Conservation (phyloP, 2,329 filamentous ascomycete genomes). For the Lachnellula occidentalis region DNA sequence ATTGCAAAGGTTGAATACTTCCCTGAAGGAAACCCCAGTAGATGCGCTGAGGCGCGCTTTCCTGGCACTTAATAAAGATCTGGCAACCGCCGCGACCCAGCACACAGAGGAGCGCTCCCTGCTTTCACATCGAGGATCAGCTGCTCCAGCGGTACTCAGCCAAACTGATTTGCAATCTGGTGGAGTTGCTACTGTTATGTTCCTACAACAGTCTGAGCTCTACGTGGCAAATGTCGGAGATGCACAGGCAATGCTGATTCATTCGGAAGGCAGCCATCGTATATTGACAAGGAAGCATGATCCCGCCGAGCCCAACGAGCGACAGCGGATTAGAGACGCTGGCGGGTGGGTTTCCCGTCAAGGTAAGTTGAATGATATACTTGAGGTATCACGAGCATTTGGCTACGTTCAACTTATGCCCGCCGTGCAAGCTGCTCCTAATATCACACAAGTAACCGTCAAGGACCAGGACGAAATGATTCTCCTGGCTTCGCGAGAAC, state of each 20-base stretch:
- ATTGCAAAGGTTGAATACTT: slow-evolving; percentile 63
- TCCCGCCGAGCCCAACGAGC: slow-evolving; percentile 77
- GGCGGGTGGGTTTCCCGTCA: slow-evolving; percentile 95
- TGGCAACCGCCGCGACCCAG: slow-evolving; percentile 78
- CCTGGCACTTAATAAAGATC: slow-evolving; percentile 84
- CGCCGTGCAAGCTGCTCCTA: slow-evolving; percentile 83
- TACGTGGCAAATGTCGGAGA: slow-evolving; percentile 95
- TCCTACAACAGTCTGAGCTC: slow-evolving; percentile 82
- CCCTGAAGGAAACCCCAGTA: slow-evolving; percentile 65
- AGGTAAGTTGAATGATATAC: slow-evolving; percentile 84
- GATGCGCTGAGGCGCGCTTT: slow-evolving; percentile 87
- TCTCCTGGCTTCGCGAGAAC: slow-evolving; percentile 80
- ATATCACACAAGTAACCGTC: slow-evolving; percentile 72
- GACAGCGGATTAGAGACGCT: slow-evolving; percentile 85
- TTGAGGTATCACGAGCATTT: slow-evolving; percentile 91
- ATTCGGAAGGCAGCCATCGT: slow-evolving; percentile 76
- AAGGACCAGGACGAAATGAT: slow-evolving; percentile 91
- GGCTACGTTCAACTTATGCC: slow-evolving; percentile 92
- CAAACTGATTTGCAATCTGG: slow-evolving; percentile 88
- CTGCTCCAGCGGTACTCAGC: slow-evolving; percentile 69
- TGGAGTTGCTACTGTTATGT: slow-evolving; percentile 86
- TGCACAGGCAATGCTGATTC: slow-evolving; percentile 90
- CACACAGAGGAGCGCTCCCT: slow-evolving; percentile 68
- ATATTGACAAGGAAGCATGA: slow-evolving; percentile 90
- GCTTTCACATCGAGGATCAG: slow-evolving; percentile 64